Evolutionary conservation across 306 rosid genomes (phyloP), one percentile per base, ranked within the genome.

Genomic region (Carpinus viminea): DNA sequence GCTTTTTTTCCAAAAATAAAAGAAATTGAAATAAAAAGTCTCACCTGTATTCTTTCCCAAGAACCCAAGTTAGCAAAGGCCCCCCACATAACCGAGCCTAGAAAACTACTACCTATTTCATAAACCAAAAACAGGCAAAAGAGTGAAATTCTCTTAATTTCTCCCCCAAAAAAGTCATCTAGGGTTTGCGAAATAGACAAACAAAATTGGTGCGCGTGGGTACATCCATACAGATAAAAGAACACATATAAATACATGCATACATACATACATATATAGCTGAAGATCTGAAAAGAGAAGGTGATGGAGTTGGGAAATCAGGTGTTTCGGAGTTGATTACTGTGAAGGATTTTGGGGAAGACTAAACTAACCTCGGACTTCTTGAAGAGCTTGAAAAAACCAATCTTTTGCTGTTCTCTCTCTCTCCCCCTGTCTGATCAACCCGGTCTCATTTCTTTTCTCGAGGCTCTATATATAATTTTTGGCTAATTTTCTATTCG

Each of bases 311-410:
- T 65, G 55, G n/a, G 75, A 72, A 59, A 82, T 70, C 72, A 72
- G 82, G 82, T 88, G 69, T 83, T 5, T 10, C 3, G n/a, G 52
- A 16, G 31, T 45, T 53, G 54, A 82, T 41, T 18, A 31, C 8
- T 41, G 43, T 2, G 2, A 31, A 28, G 31, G 31, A 36, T 52
- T 64, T 0, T 26, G 20, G 16, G 54, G 74, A 76, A 24, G 26
- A 24, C 26, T 24, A 24, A 92, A 90, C 95, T 85, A 21, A 92
- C 97, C 97, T 83, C 89, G 92, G 97, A 89, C 91, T 90, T 74
- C 26, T 8, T 68, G 76, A 74, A 68, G 85, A 75, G 87, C 36
- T 75, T 16, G 75, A 55, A 85, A 82, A 82, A 81, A 76, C 78
- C 74, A 41, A 41, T 6, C 45, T 41, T 6, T 7, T 41, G 45